Conservation (phyloP, 345 rosid genomes). For the Sonneratia caseolaris region DNA sequence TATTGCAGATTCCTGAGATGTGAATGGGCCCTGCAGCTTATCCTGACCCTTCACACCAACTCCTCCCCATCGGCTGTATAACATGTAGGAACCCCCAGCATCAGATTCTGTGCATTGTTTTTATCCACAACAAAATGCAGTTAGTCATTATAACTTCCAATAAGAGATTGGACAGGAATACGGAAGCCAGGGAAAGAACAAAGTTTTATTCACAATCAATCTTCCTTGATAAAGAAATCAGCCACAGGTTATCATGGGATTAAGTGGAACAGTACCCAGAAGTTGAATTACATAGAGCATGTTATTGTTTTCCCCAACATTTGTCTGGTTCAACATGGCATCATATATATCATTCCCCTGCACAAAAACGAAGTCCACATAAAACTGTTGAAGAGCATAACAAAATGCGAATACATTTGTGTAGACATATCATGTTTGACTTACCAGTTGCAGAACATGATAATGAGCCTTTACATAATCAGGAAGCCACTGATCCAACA, state of each 20-base stretch:
- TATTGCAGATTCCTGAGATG: slow-evolving; percentile 41
- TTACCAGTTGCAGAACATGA: slow-evolving; percentile 63
- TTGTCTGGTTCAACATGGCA: slow-evolving; percentile 81
- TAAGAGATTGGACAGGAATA: not conserved
- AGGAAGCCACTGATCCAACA: slow-evolving; percentile 68
- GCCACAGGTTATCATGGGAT: not conserved
- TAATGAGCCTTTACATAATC: slow-evolving; percentile 60
- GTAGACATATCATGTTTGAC: slow-evolving; percentile 3
- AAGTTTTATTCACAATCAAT: not conserved
- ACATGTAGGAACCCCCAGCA: slow-evolving; percentile 47
- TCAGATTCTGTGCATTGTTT: slow-evolving; percentile 56
- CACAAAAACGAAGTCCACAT: slow-evolving; percentile 11
- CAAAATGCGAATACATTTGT: not conserved
- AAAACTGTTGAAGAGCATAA: not conserved
- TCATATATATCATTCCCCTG: slow-evolving; percentile 75
- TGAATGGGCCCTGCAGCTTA: slow-evolving; percentile 59
- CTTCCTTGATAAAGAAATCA: not conserved
- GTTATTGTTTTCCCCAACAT: slow-evolving; percentile 65
- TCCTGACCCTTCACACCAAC: slow-evolving; percentile 82
- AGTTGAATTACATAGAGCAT: slow-evolving; percentile 77
- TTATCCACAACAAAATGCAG: not conserved
- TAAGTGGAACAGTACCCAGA: slow-evolving; percentile 38
- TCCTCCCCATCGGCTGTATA: slow-evolving; percentile 83
- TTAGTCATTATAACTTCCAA: not conserved
- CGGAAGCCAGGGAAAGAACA: not conserved